Base-by-base conservation (phyloP, 805 yeast genomes). In the Saccharomycopsis synnaedendra region DNA sequence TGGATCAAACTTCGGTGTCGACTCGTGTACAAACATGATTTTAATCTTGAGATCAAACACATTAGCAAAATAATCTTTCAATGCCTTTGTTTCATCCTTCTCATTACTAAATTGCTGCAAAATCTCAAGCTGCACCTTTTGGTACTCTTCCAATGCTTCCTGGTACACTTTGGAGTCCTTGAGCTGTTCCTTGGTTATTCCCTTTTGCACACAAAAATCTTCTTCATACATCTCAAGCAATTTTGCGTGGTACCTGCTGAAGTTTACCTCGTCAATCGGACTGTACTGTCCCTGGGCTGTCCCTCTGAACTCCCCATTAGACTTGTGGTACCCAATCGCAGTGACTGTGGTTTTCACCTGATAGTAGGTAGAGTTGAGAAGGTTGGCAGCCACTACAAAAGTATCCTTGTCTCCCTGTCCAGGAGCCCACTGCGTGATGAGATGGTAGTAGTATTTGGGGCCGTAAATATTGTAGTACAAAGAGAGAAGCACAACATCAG, bases 321-420 rank as follows among this genome's bases (percentile, higher is more conserved):
- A 47, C 11, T 55, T 52, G 45, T 55, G 55, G 54, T 66, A 61
- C 7, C 76, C 76, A 43, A 66, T 60, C 2, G 70, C 60, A 5
- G 58, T 58, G 0, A 69, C 65, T 31, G 60, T 59, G 1, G 64
- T 56, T 47, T 63, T 61, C 4, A 75, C 72, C 60, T 81, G 88
- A 58, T 72, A 76, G 60, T 69, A 78, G 3, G 75, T 70, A 46
- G 66, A 62, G 0, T 61, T 54, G 57, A 75, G 57, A 1, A 65
- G 78, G 47, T 70, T 68, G 3, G 88, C 85, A 1, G 86, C 88
- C 6, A 82, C 76, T 39, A 78, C 72, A 55, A 80, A 82, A 0
- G 90, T 81, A 57, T 83, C 90, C 58, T 83, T 83, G 58, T 83
- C 90, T 45, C 90, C 89, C 65, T 82, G 84, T 30, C 90, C 90